Evolutionary conservation across 331 rosid genomes (phyloP).

Genomic region (Pyrus hybrid): DNA sequence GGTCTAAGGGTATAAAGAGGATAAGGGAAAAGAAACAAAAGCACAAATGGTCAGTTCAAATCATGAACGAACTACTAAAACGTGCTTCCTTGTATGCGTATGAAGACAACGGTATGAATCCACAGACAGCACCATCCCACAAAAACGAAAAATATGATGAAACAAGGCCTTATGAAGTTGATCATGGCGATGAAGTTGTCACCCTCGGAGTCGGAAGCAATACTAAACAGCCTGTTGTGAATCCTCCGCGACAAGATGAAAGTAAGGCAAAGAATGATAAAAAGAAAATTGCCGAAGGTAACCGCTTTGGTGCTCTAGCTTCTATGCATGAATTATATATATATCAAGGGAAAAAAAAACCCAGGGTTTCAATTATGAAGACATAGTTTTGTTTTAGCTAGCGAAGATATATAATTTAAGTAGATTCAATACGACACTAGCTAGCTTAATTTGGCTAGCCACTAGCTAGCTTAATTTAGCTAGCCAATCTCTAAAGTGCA

Average conservation of each 20-base stretch:
- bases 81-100: slow-evolving; percentile 7
- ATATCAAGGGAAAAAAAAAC: too few relatives aligned
- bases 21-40: slow-evolving; percentile 29
- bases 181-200: neutral
- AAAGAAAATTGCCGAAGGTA: neutral
- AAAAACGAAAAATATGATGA: slow-evolving; percentile 1
- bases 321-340: neutral
- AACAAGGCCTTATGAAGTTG: slow-evolving; percentile 8
- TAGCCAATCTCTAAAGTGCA: neutral
- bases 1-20: slow-evolving; percentile 3
- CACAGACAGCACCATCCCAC: neutral
- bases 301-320: neutral
- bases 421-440: too few relatives aligned
- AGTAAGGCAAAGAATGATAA: neutral
- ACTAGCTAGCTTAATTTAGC: neutral
- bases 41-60: slow-evolving; percentile 36
- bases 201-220: neutral
- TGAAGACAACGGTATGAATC: slow-evolving; percentile 22
- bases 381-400: too few relatives aligned
- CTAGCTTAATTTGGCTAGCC: too few relatives aligned
- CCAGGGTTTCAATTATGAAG: too few relatives aligned
- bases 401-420: too few relatives aligned
- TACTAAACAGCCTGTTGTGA: neutral
- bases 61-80: slow-evolving; percentile 29
- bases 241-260: neutral